These are phyloP conservation scores for Gillenia trifoliata DNA, from an alignment of 306 rosid genomes.

Conservation along the genomic window DNA sequence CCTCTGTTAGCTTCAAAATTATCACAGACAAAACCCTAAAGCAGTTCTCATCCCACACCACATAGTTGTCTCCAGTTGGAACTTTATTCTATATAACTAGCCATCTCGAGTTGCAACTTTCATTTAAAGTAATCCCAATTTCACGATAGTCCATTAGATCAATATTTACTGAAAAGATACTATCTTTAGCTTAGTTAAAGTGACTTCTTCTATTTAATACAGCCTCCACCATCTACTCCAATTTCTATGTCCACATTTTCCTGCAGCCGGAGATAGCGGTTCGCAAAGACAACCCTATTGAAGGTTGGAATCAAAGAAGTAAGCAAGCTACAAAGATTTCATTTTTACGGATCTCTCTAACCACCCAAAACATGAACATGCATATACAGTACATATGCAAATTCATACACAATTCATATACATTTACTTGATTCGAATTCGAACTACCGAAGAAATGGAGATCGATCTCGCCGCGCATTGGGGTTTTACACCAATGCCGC, in stretches of 20 bases:
- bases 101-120: not conserved
- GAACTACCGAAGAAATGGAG: constrained; percentile 10
- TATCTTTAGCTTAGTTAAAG: not conserved
- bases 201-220: not conserved
- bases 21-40: not conserved
- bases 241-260: not conserved
- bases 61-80: not conserved
- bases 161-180: constrained; percentile 11
- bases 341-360: constrained; percentile 1
- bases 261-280: not conserved
- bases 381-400: not conserved
- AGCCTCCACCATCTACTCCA: not conserved
- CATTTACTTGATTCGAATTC: not conserved
- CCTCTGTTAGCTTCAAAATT: not conserved
- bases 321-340: not conserved
- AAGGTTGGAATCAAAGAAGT: not conserved
- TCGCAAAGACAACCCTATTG: not conserved
- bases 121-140: not conserved
- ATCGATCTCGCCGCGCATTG: constrained; percentile 19
- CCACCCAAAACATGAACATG: not conserved
- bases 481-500: constrained; percentile 7
- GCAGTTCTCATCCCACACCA: not conserved
- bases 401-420: not conserved
- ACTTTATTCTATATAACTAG: not conserved
- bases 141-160: constrained; percentile 2